These are phyloP conservation scores for Wickerhamiella qilinensis DNA, from an alignment of 805 yeast genomes.

Conservation along the genomic window DNA sequence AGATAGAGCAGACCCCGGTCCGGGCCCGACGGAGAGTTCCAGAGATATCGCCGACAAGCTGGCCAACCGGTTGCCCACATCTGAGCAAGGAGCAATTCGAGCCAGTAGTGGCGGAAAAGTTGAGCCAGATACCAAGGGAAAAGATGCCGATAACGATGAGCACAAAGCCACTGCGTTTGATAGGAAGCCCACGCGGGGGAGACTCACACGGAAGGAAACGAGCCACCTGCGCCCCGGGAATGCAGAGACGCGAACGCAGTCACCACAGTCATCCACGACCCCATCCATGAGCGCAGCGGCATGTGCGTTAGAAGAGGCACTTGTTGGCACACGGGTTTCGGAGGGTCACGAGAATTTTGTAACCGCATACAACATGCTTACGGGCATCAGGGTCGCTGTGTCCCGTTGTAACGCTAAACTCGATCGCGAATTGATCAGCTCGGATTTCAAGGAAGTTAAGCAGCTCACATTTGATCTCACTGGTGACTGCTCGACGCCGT, in stretches of 20 bases:
- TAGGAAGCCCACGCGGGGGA: background rate
- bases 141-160: background rate
- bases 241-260: background rate
- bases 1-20: background rate
- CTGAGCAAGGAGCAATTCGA: too few relatives aligned
- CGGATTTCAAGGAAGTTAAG: constrained; percentile 55
- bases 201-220: background rate
- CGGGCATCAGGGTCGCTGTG: constrained; percentile 92
- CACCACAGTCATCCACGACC: background rate
- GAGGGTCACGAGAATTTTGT: constrained; percentile 92
- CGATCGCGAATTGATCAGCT: constrained; percentile 52
- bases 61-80: background rate
- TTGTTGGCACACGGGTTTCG: constrained; percentile 65
- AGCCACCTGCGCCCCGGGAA: background rate
- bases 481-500: constrained; percentile 15
- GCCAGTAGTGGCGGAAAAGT: too few relatives aligned
- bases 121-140: background rate
- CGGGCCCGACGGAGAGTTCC: background rate
- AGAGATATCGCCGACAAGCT: background rate
- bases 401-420: constrained; percentile 72
- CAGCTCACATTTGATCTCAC: constrained; percentile 63
- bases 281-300: constrained; percentile 1
- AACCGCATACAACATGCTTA: constrained; percentile 91
- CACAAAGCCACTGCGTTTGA: background rate
- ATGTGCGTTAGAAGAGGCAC: constrained; percentile 27